These are phyloP conservation scores for Leccinum uliginosum DNA, from an alignment of 768 basidiomycete species.

Conservation along the genomic window DNA sequence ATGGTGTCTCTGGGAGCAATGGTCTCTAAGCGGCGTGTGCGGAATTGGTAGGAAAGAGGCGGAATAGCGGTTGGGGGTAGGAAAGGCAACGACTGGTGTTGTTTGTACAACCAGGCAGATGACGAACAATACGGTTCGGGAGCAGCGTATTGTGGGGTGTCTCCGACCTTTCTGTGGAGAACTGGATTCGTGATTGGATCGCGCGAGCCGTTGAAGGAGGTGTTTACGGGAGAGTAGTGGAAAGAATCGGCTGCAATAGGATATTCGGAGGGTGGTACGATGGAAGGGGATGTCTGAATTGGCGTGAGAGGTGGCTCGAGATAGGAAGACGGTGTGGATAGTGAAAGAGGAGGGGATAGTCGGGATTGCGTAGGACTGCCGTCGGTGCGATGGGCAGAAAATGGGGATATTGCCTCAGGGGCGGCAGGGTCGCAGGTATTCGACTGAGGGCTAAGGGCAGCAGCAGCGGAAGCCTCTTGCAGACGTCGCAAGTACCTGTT, in stretches of 20 bases:
- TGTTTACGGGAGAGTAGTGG: conserved; percentile 44
- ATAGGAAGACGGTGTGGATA: conserved; percentile 33
- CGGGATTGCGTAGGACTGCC: conserved; percentile 47
- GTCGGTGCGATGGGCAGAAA: conserved; percentile 34
- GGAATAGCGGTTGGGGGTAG: conserved; percentile 40
- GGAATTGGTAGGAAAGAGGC: conserved; percentile 69
- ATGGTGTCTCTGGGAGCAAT: conserved; percentile 80
- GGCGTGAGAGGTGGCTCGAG: conserved; percentile 48
- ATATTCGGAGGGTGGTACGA: conserved; percentile 62
- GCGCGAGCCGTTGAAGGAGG: conserved; percentile 36
- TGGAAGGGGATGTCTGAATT: conserved; percentile 35
- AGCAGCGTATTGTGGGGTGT: conserved; percentile 37
- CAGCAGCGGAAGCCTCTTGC: conserved; percentile 70
- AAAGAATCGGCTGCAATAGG: conserved; percentile 67
- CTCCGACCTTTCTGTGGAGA: conserved; percentile 40
- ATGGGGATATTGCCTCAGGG: conserved; percentile 42
- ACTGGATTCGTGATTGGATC: conserved; percentile 33
- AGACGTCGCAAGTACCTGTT: conserved; percentile 71
- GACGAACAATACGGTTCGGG: conserved; percentile 59
- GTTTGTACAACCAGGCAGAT: conserved; percentile 66
- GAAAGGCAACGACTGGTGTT: conserved; percentile 48
- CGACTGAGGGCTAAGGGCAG: conserved; percentile 29
- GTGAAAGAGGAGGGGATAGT: conserved; percentile 40
- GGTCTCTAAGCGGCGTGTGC: conserved; percentile 74
- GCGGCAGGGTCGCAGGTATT: conserved; percentile 35